phyloP scores from a whole-genome alignment of 805 yeast species.

The Pichia nakasei region DNA sequence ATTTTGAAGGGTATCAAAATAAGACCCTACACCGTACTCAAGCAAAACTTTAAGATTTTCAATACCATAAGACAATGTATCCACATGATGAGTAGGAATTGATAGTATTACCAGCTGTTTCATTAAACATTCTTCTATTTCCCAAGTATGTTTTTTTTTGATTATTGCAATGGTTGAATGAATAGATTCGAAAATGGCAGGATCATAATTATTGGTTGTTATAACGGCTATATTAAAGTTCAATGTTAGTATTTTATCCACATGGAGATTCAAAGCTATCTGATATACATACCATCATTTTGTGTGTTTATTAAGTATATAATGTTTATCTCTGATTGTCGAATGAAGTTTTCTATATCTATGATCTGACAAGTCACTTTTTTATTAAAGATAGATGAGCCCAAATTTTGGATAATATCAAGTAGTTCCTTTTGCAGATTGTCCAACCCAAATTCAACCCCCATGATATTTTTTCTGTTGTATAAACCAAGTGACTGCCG shows the following conservation, averaged over 20 bases:
- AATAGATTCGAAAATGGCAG: background rate
- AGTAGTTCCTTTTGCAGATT: background rate
- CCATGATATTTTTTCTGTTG: too few species aligned
- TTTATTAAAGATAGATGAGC: background rate
- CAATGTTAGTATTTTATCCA: background rate
- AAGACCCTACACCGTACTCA: constrained; percentile 57
- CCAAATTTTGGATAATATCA: background rate
- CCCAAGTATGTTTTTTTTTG: background rate
- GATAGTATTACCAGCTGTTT: background rate
- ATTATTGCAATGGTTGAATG: background rate
- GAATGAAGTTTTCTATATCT: background rate
- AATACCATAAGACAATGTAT: background rate
- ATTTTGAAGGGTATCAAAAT: constrained; percentile 44
- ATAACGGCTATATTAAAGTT: background rate
- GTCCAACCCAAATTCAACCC: background rate
- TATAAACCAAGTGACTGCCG: too few species aligned
- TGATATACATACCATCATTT: background rate
- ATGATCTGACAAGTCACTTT: background rate
- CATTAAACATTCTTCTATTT: background rate
- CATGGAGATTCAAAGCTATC: too few species aligned
- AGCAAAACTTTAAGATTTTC: constrained; percentile 28
- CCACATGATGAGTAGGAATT: background rate
- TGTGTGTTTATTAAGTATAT: background rate
- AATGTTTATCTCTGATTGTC: background rate
- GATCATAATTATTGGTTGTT: background rate